A percentile compares a stretch with the other conserved stretches of the same genome.
phyloP scores from a whole-genome alignment of 768 basidiomycete species.

The Sarcomyxa edulis region DNA sequence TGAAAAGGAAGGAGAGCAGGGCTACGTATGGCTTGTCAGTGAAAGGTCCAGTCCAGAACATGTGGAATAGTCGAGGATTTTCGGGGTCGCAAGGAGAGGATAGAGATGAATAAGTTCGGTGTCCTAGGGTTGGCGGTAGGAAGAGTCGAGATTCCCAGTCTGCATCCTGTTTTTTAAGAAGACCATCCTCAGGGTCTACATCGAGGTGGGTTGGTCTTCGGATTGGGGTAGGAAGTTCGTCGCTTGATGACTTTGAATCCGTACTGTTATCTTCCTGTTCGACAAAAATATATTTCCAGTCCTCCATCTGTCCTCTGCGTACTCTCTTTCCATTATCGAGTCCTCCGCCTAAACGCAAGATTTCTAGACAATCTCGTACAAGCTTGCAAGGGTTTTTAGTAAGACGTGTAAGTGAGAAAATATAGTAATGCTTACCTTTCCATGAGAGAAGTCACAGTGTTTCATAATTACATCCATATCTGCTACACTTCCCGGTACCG shows the following conservation, averaged over 20 bases:
- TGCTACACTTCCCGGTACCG: slow-evolving; percentile 73
- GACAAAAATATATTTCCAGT: slow-evolving; percentile 79
- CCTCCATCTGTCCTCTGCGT: slow-evolving; percentile 65
- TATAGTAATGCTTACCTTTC: slow-evolving; percentile 46
- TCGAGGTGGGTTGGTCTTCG: slow-evolving; percentile 19
- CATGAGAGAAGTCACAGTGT: slow-evolving; percentile 75
- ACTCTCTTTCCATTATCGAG: slow-evolving; percentile 73
- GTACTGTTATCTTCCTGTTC: slow-evolving; percentile 40
- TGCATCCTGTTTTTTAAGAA: slow-evolving; percentile 50
- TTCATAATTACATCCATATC: slow-evolving; percentile 87
- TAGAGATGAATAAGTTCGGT: slow-evolving; percentile 35
- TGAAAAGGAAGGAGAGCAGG: slow-evolving; percentile 86
- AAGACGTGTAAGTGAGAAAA: slow-evolving; percentile 14
- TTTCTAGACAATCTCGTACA: slow-evolving; percentile 93
- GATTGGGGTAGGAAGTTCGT: slow-evolving; percentile 13
- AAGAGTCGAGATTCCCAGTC: slow-evolving; percentile 53
- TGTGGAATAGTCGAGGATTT: slow-evolving; percentile 82
- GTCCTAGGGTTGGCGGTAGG: slow-evolving; percentile 42
- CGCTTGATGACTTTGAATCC: slow-evolving; percentile 15
- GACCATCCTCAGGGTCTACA: slow-evolving; percentile 46
- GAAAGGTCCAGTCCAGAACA: slow-evolving; percentile 97
- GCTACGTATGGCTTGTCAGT: slow-evolving; percentile 97
- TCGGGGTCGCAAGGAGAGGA: slow-evolving; percentile 60
- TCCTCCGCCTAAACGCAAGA: slow-evolving; percentile 79
- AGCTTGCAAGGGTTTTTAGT: slow-evolving; percentile 59